phyloP scores from a whole-genome alignment of 805 yeast genomes.

The Candida coquimbonensis region DNA sequence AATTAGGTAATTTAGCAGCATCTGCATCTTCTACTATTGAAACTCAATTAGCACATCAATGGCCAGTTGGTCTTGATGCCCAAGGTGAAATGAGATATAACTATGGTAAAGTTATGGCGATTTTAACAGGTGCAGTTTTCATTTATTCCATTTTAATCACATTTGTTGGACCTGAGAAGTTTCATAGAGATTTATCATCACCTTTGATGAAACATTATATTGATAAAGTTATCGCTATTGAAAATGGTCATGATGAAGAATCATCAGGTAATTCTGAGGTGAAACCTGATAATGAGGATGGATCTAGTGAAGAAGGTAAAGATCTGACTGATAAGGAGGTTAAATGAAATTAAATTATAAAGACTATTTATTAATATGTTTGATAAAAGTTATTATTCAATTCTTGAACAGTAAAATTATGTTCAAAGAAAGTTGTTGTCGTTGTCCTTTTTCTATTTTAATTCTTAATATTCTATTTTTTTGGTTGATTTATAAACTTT shows the following conservation, averaged over 20 bases:
- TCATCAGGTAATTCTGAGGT: not conserved
- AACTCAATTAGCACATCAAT: slow-evolving; percentile 48
- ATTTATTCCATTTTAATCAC: slow-evolving; percentile 42
- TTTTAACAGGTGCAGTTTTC: slow-evolving; percentile 61
- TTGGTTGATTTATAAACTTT: too few species aligned
- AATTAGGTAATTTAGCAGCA: slow-evolving; percentile 66
- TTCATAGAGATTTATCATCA: slow-evolving; percentile 29
- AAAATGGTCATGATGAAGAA: slow-evolving; percentile 3
- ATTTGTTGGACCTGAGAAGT: slow-evolving; percentile 53
- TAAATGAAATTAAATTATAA: too few species aligned
- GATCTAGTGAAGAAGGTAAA: not conserved
- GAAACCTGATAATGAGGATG: not conserved
- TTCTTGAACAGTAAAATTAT: too few species aligned
- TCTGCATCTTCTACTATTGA: slow-evolving; percentile 70
- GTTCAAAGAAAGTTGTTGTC: too few species aligned
- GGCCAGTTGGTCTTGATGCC: slow-evolving; percentile 37
- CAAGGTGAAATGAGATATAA: slow-evolving; percentile 30
- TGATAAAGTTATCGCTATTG: slow-evolving; percentile 17
- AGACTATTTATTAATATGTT: too few species aligned
- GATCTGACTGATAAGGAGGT: not conserved
- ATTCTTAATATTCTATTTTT: too few species aligned
- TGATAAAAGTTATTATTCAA: too few species aligned
- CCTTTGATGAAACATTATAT: slow-evolving; percentile 26
- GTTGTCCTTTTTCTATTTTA: too few species aligned
- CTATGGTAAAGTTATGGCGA: slow-evolving; percentile 66